Evolutionary conservation across 768 basidiomycete species (phyloP), one percentile per base, ranked within the genome.

Genomic region (Hygrophoropsis aurantiaca): DNA sequence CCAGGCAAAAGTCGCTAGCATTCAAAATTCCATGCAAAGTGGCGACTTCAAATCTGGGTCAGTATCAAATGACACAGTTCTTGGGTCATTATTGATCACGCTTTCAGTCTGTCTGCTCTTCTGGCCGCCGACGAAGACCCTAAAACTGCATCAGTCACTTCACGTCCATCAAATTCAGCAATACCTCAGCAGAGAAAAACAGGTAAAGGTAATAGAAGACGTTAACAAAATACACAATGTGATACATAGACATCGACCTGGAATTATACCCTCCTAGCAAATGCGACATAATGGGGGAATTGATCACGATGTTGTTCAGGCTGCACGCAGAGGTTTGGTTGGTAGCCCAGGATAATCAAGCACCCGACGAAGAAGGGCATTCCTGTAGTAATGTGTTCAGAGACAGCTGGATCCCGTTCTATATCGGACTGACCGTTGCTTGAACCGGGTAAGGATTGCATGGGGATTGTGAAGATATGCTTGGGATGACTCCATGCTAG

Each of bases 21-120:
- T 81, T 21, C 85, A 85, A 54, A 78, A 61, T 55, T 78, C 83
- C 2, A 52, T 85, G 32, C 73, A 79, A 34, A 78, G 64, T 42
- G 84, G 82, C 15, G 82, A 86, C 52, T 53, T 81, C 52, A 81
- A 77, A 54, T 71, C 74, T 11, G 78, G 82, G 83, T 62, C 15
- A 65, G 16, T 23, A 39, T 45, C 20, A 25, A 43, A 27, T 24
- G 38, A 45, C 11, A 11, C 11, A 35, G 2, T 43, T 38, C 19
- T 15, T 11, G n/a, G 46, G n/a, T 30, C n/a, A 33, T 25, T 39
- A 7, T 50, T 54, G 26, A 48, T 18, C 25, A 40, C 41, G 23
- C 47, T 30, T 42, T 33, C 24, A 80, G 80, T 18, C 42, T 78
- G 37, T 77, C 77, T 20, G 70, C 74, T 1, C 58, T 78, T 19